These are phyloP conservation scores for Cladorrhinum sp. DNA, from an alignment of 2,329 filamentous ascomycete species.

Conservation along the genomic window DNA sequence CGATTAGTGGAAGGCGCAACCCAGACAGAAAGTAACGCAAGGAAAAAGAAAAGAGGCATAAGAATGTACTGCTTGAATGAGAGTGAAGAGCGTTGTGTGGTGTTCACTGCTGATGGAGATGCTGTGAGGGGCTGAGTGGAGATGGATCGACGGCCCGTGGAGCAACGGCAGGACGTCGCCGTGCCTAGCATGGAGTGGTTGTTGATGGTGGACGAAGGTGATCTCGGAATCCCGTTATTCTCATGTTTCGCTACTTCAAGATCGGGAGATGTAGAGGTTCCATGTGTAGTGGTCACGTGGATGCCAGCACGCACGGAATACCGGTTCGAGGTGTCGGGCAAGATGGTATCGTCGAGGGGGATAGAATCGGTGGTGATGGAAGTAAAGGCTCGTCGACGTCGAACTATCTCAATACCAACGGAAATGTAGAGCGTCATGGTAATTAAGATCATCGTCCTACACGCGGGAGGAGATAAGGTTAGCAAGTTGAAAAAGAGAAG, in stretches of 20 bases:
- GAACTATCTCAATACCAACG: constrained; percentile 34
- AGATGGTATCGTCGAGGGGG: constrained; percentile 27
- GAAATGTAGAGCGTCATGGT: constrained; percentile 44
- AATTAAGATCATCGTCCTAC: constrained; percentile 32
- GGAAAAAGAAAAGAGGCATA: constrained; percentile 38
- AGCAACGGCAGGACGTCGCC: not conserved
- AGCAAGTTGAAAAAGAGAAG: not conserved
- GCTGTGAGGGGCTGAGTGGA: constrained; percentile 26
- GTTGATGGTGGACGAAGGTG: not conserved
- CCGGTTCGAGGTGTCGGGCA: constrained; percentile 1
- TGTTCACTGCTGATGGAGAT: constrained; percentile 15
- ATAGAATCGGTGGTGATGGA: constrained; percentile 30
- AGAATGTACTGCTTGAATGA: constrained; percentile 39
- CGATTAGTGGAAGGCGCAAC: constrained; percentile 37
- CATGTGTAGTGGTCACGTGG: constrained; percentile 16
- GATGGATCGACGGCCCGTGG: not conserved
- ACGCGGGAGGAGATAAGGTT: not conserved
- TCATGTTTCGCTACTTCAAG: not conserved
- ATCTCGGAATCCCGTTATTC: not conserved
- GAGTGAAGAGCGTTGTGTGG: constrained; percentile 27
- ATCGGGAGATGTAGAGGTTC: not conserved
- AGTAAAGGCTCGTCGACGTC: constrained; percentile 33
- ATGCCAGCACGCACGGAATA: constrained; percentile 9
- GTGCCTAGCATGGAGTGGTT: not conserved
- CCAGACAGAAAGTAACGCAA: constrained; percentile 36